These are phyloP conservation scores for Epichloe sibirici DNA, from an alignment of 2,329 filamentous ascomycete genomes.

Conservation along the genomic window DNA sequence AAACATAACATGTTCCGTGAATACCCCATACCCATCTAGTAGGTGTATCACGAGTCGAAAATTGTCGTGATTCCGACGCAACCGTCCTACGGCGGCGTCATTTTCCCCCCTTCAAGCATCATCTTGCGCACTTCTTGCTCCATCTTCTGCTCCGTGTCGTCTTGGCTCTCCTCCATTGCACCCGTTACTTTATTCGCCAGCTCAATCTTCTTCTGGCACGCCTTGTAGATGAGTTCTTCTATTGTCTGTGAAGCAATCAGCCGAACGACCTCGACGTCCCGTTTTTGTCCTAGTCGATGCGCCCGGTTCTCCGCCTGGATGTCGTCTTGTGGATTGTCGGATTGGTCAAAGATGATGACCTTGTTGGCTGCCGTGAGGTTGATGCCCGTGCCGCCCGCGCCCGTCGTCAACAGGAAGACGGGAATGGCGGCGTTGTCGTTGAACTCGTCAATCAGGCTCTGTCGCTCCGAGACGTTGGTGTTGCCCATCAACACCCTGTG, in stretches of 20 bases:
- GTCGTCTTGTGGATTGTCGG: constrained; percentile 97
- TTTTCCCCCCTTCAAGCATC: constrained; percentile 22
- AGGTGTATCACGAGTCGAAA: not conserved
- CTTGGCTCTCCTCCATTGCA: constrained; percentile 19
- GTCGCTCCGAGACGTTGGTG: constrained; percentile 71
- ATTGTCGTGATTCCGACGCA: not conserved
- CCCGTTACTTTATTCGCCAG: constrained; percentile 55
- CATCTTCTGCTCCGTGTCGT: constrained; percentile 22
- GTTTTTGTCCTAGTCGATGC: constrained; percentile 83
- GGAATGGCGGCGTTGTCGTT: constrained; percentile 63
- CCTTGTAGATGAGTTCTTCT: constrained; percentile 83
- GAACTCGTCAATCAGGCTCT: constrained; percentile 81
- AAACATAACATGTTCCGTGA: no score
- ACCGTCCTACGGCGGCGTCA: constrained; percentile 26
- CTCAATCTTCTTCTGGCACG: constrained; percentile 86
- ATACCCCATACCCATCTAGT: not conserved
- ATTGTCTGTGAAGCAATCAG: constrained; percentile 73
- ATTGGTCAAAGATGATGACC: constrained; percentile 91
- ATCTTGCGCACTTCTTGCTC: constrained; percentile 33
- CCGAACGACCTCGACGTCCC: constrained; percentile 80
- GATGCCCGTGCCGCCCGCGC: constrained; percentile 91
- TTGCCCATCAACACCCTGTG: constrained; percentile 81
- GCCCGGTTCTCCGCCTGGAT: constrained; percentile 97
- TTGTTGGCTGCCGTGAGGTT: constrained; percentile 95
- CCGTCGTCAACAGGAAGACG: constrained; percentile 86